Conservation (phyloP, 805 yeast genomes). For the Metschnikowia continentalis region DNA sequence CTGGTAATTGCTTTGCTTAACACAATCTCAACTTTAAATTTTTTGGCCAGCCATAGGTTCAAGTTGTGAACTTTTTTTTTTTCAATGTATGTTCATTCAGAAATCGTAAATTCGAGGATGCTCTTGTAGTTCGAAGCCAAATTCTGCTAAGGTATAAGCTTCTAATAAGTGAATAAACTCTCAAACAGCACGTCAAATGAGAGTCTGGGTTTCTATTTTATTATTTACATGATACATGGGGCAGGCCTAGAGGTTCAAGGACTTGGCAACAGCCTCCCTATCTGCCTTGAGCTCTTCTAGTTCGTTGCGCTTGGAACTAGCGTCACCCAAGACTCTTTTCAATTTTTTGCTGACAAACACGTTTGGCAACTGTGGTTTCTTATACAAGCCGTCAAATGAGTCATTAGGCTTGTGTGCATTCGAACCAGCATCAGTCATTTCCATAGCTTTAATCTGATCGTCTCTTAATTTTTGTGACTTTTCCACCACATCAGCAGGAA, state of each 20-base stretch:
- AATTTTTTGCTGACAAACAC: constrained; percentile 29
- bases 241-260: constrained; percentile 24
- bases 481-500: constrained; percentile 34
- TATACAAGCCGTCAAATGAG: constrained; percentile 69
- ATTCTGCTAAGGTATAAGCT: background rate
- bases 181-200: background rate
- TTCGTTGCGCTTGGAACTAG: constrained; percentile 18
- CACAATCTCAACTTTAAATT: background rate
- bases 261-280: constrained; percentile 26
- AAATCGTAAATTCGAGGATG: background rate
- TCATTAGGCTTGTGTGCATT: constrained; percentile 63
- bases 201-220: background rate
- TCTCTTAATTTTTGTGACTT: constrained; percentile 36
- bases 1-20: background rate
- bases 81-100: background rate
- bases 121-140: background rate
- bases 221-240: background rate
- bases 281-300: constrained; percentile 24
- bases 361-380: constrained; percentile 40
- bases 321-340: constrained; percentile 24
- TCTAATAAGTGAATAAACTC: background rate
- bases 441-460: constrained; percentile 50
- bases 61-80: background rate
- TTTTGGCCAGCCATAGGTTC: background rate
- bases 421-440: constrained; percentile 57